Conservation (phyloP, 495 filamentous ascomycete genomes). For the Amphirosellinia nigrospora region DNA sequence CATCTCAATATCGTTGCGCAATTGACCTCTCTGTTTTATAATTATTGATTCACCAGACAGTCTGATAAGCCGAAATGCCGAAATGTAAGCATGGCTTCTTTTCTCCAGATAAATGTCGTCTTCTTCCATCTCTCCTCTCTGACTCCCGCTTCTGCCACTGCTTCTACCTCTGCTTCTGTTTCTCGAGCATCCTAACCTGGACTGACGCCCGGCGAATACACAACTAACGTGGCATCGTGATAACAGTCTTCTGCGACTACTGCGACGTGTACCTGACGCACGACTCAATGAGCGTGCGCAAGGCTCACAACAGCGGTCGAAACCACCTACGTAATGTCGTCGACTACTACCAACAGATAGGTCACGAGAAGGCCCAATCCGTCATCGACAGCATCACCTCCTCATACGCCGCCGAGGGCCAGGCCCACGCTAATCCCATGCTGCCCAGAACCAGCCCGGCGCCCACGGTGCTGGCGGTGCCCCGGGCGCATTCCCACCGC, state of each 20-base stretch:
- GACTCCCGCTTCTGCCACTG: not conserved
- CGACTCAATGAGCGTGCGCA: constrained; percentile 99
- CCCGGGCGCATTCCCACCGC: constrained; percentile 38
- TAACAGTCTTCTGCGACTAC: constrained; percentile 80
- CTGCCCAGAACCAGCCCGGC: constrained; percentile 66
- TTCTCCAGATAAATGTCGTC: constrained; percentile 1
- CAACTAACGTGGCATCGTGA: constrained; percentile 21
- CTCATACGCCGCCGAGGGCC: constrained; percentile 92
- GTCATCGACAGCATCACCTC: constrained; percentile 97
- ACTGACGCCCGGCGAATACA: not conserved
- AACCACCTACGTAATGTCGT: constrained; percentile 97
- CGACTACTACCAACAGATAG: constrained; percentile 99
- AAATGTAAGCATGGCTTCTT: constrained; percentile 40
- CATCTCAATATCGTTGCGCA: not conserved
- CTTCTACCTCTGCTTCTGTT: not conserved
- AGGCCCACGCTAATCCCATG: constrained; percentile 82
- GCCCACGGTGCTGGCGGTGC: constrained; percentile 51
- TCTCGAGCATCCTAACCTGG: not conserved
- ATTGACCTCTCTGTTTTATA: not conserved
- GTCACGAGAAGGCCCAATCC: constrained; percentile 96
- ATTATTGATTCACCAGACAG: not conserved
- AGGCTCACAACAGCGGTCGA: constrained; percentile 94
- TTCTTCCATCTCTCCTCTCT: not conserved
- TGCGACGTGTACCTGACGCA: constrained; percentile 99
- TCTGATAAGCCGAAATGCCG: constrained; percentile 47